Evolutionary conservation across 2,329 filamentous ascomycete species (phyloP), one percentile per base, ranked within the genome.

Genomic region (Achaetomium macrosporum): DNA sequence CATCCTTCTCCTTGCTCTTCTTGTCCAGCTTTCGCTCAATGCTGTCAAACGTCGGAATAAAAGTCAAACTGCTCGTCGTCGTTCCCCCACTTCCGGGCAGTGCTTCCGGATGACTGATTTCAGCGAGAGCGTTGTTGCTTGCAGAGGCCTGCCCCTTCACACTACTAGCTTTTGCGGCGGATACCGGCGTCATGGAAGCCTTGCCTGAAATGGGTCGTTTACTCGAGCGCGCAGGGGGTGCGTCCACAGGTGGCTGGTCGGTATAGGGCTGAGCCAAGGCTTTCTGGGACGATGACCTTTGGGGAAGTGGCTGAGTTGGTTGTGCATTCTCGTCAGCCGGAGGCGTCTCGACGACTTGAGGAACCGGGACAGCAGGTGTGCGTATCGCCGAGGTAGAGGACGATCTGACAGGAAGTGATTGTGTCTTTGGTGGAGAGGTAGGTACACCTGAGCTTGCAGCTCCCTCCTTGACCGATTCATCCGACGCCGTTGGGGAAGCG

Each of bases 31-130:
- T 89, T 67, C 50, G 52, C 53, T 91, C 87, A 2, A 73, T 63
- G 48, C 64, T 47, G 39, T 50, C 73, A 42, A 87, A 73, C 0
- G 85, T 92, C 0, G 90, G 88, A 47, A 93, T 90, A 60, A 90
- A 86, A 0, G 88, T 90, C 13, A 95, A 73, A 45, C 78, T 83
- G 67, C 93, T 90, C 1, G 88, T 92, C 42, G 87, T 81, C 7
- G 67, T 71, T 8, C 79, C 84, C 52, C 76, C 81, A 51, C 83
- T 84, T 12, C 86, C 86, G 19, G 87, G 84, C 2, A 92, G 70
- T 29, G 82, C 75, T n/a, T 88, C 82, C 3, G 86, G 81, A 55
- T 79, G 77, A 30, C 79, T 79, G 10, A 87, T 78, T 30, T 91
- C 85, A 59, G 83, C 83, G 17, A 85, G 72, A 69, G 64, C 45